Evolutionary conservation across 1,284 basidiomycete species (phyloP).

Genomic region (Xerocomus amazonicus): DNA sequence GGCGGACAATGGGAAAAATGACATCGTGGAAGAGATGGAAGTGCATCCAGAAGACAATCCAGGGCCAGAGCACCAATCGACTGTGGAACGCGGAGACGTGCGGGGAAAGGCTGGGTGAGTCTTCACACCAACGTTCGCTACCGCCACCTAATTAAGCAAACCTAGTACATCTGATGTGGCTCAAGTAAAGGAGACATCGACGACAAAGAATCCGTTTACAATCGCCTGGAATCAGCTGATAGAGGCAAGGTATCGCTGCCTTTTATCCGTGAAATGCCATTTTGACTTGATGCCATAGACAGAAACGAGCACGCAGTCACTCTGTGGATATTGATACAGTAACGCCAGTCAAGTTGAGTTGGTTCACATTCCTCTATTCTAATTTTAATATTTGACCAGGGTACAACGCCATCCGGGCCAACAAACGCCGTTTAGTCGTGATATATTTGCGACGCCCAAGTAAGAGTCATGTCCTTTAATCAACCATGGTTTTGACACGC

Average conservation of each 20-base stretch:
- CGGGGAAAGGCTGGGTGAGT: slow-evolving; percentile 3
- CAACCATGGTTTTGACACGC: neutral
- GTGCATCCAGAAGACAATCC: slow-evolving; percentile 30
- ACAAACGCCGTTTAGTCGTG: neutral
- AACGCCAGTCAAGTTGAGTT: slow-evolving; percentile 22
- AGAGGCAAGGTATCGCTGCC: slow-evolving; percentile 14
- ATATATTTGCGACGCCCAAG: slow-evolving; percentile 12
- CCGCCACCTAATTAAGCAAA: neutral
- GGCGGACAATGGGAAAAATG: slow-evolving; percentile 27
- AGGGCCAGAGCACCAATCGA: slow-evolving; percentile 11
- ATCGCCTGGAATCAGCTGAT: slow-evolving; percentile 25
- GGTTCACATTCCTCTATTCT: neutral
- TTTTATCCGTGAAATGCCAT: neutral
- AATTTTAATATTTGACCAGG: slow-evolving; percentile 5
- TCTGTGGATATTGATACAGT: slow-evolving; percentile 10
- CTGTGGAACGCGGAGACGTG: neutral
- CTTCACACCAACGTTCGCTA: neutral
- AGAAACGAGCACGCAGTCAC: slow-evolving; percentile 21
- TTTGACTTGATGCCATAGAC: slow-evolving; percentile 11
- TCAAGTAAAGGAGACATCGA: neutral
- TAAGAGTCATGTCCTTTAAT: neutral
- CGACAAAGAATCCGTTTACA: slow-evolving; percentile 22
- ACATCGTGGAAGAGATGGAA: slow-evolving; percentile 29
- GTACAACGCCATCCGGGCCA: slow-evolving; percentile 5
- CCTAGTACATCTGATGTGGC: slow-evolving; percentile 5